Evolutionary conservation across 164 flowering plant genomes (phyloP).

Genomic region (Piper betle): DNA sequence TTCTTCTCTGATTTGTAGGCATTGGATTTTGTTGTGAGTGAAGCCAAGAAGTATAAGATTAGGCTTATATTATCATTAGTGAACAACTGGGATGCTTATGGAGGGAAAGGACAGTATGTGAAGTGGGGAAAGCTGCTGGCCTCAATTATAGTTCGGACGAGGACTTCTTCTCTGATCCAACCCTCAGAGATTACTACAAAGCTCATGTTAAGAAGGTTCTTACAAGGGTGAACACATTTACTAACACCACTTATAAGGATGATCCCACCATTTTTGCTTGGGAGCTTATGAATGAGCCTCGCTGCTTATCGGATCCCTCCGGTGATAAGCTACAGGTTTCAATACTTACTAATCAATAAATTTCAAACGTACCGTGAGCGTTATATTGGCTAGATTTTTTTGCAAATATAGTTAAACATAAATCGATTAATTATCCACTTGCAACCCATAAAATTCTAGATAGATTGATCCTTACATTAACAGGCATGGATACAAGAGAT

Average conservation of each 20-base stretch:
- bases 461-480: neutral
- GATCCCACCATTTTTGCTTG: conserved; percentile 89
- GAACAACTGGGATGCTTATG: conserved; percentile 91
- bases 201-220: conserved; percentile 75
- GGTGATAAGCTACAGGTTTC: conserved; percentile 45
- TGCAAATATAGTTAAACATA: no score
- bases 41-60: conserved; percentile 75
- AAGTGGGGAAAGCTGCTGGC: conserved; percentile 85
- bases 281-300: conserved; percentile 20
- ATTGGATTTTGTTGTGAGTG: conserved; percentile 89
- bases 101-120: conserved; percentile 85
- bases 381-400: no score
- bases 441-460: no score
- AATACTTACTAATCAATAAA: neutral
- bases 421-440: no score
- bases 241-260: conserved; percentile 80
- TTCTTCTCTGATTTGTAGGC: conserved; percentile 25
- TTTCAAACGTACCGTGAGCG: neutral
- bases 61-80: conserved; percentile 67
- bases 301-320: conserved; percentile 15
- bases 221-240: conserved; percentile 71
- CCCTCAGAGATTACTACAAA: conserved; percentile 63
- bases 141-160: conserved; percentile 70
- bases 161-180: conserved; percentile 80
- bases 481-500: conserved; percentile 85